phyloP scores from a whole-genome alignment of 345 rosid genomes.

The Orychophragmus violaceus region DNA sequence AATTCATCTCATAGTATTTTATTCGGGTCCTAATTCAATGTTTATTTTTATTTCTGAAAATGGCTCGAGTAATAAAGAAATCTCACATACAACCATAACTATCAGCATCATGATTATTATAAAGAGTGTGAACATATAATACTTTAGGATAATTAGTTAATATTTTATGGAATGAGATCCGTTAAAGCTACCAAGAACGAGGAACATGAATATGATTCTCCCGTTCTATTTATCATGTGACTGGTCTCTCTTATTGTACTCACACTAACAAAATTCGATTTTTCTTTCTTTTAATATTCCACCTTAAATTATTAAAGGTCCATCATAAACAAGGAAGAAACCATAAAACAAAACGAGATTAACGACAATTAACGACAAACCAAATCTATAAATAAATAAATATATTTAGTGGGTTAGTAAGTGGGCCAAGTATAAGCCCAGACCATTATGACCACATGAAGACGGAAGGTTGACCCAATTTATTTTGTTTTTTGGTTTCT shows the following conservation, averaged over 20 bases:
- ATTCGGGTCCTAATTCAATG: slow-evolving; percentile 17
- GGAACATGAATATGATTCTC: slow-evolving; percentile 27
- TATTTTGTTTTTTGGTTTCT: background rate
- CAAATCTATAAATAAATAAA: background rate
- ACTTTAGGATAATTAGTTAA: background rate
- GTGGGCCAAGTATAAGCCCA: slow-evolving; percentile 29
- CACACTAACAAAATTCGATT: slow-evolving; percentile 3
- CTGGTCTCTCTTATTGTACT: slow-evolving; percentile 13
- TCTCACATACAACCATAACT: background rate
- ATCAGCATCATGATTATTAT: background rate
- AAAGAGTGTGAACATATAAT: background rate
- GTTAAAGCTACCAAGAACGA: slow-evolving; percentile 23
- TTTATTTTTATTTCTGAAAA: background rate
- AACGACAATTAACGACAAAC: background rate
- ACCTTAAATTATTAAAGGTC: background rate
- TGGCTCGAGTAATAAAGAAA: background rate
- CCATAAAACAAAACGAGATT: background rate
- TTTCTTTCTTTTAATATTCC: background rate
- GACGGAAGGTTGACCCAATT: slow-evolving; percentile 23
- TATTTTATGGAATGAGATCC: slow-evolving; percentile 13
- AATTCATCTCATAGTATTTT: background rate
- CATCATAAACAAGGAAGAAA: background rate
- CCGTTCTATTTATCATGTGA: slow-evolving; percentile 27
- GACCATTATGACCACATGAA: slow-evolving; percentile 17
- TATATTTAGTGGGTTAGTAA: background rate